These are phyloP conservation scores for Neoarthrinium moseri DNA, from an alignment of 2,329 filamentous ascomycete species.

Conservation along the genomic window DNA sequence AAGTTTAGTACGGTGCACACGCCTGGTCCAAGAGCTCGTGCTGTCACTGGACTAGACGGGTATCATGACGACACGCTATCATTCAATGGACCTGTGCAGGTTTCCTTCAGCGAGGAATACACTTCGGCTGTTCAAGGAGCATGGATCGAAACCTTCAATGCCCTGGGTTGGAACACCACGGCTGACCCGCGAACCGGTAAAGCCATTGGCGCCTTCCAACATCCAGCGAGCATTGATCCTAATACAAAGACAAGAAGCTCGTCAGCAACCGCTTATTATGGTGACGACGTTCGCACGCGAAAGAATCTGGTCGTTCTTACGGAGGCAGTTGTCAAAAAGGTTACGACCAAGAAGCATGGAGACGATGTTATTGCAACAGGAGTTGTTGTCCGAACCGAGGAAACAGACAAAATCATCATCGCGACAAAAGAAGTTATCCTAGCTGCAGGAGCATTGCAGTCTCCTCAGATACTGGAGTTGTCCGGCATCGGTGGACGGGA, in stretches of 20 bases:
- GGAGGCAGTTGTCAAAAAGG: conserved; percentile 31
- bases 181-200: conserved; percentile 29
- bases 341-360: conserved; percentile 23
- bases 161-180: conserved; percentile 30
- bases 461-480: conserved; percentile 31
- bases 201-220: conserved; percentile 31
- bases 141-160: conserved; percentile 35
- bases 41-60: not conserved
- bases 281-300: conserved; percentile 27
- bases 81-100: conserved; percentile 30
- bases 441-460: conserved; percentile 37
- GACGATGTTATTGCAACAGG: conserved; percentile 28
- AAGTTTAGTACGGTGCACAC: conserved; percentile 7
- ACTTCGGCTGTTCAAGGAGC: conserved; percentile 28
- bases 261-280: conserved; percentile 32
- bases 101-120: conserved; percentile 33
- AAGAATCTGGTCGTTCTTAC: conserved; percentile 33
- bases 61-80: conserved; percentile 34
- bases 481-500: conserved; percentile 36
- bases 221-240: conserved; percentile 28
- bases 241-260: conserved; percentile 30
- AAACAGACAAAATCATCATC: conserved; percentile 15
- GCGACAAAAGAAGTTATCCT: conserved; percentile 37
- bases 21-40: not conserved
- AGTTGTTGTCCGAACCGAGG: conserved; percentile 27